Evolutionary conservation across 176 grass and related monocot genomes (phyloP), one percentile per base, ranked within the genome.

Genomic region (Oryza glaberrima): DNA sequence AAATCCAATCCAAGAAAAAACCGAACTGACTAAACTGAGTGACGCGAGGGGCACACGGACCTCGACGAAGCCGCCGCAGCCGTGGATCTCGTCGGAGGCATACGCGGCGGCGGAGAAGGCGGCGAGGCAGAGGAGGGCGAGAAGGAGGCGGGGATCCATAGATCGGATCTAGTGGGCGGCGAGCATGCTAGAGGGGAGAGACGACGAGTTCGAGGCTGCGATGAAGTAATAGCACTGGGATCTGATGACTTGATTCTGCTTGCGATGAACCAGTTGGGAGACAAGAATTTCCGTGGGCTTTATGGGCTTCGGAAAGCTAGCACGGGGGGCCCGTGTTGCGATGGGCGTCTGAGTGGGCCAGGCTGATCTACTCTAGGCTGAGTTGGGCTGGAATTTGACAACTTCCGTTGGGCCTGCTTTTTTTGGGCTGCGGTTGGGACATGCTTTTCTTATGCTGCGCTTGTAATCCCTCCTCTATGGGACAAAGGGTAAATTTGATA

Each of bases 61-160:
- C 91, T 99, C 88, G 16, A 99, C 90, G 86, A 99, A 96, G 19
- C 97, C 97, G 54, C 97, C 91, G 40, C 97, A 96, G 78, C 97
- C 97, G 64, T 92, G 90, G 86, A 99, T 99, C 88, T 84, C 88
- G 81, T 94, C 94, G 26, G 90, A 88, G 25, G 86, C 86, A 8
- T 74, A 61, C 4, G 82, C 9, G 14, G 63, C 17, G 6, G 72
- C 75, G 41, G 76, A 49, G 32, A 48, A 25, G 9, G 77, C 77
- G 43, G 49, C 28, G 49, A 85, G 19, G 65, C 83, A 17, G 79
- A 47, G 9, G 52, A 81, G 38, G 22, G 72, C 4, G 46, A 86
- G 7, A 60, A 77, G 49, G 79, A 75, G 41, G 81, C 75, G 60
- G 60, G 68, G 58, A 81, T 81, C 81, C 78, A 89, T 89, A 12